Conservation (phyloP, 495 filamentous ascomycete species). For the Talaromyces ruber region DNA sequence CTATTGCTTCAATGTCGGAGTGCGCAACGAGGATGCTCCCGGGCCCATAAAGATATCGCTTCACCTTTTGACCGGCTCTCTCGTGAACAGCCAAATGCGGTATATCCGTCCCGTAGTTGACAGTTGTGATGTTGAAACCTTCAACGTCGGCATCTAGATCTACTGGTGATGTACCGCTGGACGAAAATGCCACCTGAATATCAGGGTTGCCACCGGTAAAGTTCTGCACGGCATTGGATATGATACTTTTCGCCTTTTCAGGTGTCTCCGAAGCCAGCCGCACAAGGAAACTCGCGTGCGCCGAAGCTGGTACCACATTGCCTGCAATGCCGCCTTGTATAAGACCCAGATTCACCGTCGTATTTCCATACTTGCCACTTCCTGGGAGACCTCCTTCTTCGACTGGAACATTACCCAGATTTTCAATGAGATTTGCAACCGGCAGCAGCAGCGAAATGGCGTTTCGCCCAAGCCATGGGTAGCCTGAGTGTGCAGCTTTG, state of each 20-base stretch:
- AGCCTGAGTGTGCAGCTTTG: slow-evolving; percentile 68
- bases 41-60: slow-evolving; percentile 68
- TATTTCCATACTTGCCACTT: slow-evolving; percentile 51
- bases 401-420: too few relatives aligned
- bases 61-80: slow-evolving; percentile 42
- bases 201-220: too few relatives aligned
- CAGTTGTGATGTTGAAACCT: slow-evolving; percentile 64
- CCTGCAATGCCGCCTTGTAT: slow-evolving; percentile 75
- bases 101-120: slow-evolving; percentile 91
- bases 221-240: too few relatives aligned
- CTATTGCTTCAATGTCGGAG: slow-evolving; percentile 26
- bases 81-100: slow-evolving; percentile 44
- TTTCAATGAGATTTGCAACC: slow-evolving; percentile 48
- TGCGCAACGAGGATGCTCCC: slow-evolving; percentile 73
- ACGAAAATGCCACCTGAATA: neutral
- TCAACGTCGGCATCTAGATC: slow-evolving; percentile 61
- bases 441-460: slow-evolving; percentile 44
- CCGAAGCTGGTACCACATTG: slow-evolving; percentile 76
- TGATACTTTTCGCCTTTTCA: slow-evolving; percentile 27
- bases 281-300: slow-evolving; percentile 55
- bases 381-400: too few relatives aligned
- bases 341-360: slow-evolving; percentile 75
- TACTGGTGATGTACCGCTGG: slow-evolving; percentile 59
- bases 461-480: slow-evolving; percentile 63
- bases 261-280: slow-evolving; percentile 68